Conservation (phyloP, 345 rosid species). For the Moricandia moricandioides region DNA sequence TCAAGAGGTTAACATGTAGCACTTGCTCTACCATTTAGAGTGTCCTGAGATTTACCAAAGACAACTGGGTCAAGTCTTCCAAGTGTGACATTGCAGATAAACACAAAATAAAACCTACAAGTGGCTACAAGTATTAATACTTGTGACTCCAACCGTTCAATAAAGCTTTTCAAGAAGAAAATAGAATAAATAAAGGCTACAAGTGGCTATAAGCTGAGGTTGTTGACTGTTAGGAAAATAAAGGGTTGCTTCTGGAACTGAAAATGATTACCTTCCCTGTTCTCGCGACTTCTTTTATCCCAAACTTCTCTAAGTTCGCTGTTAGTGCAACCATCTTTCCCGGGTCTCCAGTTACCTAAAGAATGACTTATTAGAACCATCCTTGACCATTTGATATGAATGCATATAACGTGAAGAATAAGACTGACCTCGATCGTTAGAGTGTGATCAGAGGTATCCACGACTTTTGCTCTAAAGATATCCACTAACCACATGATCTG, state of each 20-base stretch:
- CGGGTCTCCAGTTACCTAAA: constrained; percentile 92
- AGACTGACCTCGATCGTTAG: constrained; percentile 73
- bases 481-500: constrained; percentile 93
- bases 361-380: constrained; percentile 3
- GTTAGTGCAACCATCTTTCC: constrained; percentile 87
- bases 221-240: constrained; percentile 4
- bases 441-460: constrained; percentile 71
- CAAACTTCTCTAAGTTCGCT: constrained; percentile 80
- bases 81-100: constrained; percentile 6
- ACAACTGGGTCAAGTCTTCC: not conserved
- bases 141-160: constrained; percentile 25
- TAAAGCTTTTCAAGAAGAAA: constrained; percentile 3
- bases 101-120: not conserved
- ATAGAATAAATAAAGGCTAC: not conserved
- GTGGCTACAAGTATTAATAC: constrained; percentile 24
- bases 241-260: not conserved
- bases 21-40: not conserved
- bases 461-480: constrained; percentile 90
- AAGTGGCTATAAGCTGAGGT: constrained; percentile 15
- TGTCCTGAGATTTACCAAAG: not conserved
- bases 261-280: constrained; percentile 36
- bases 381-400: constrained; percentile 10
- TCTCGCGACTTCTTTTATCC: constrained; percentile 86
- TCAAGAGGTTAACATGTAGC: not conserved
- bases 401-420: not conserved